Evolutionary conservation across 345 rosid species (phyloP), one percentile per base, ranked within the genome.

Genomic region (Citrus australasica): DNA sequence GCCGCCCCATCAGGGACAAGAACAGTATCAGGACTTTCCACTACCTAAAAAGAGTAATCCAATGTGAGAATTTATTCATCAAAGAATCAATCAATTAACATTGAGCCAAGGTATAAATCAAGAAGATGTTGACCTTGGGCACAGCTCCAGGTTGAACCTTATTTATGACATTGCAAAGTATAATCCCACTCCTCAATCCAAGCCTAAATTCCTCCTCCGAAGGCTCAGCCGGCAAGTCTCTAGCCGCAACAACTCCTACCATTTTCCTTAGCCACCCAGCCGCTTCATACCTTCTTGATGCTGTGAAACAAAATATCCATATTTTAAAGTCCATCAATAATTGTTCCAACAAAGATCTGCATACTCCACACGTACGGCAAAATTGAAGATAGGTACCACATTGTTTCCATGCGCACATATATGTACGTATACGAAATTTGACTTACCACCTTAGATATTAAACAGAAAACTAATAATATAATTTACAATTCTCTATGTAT

Each of bases 1-100:
- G 98, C 94, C 0, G 98, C 98, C 80, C 98, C 98, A 79, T 93
- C 94, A 3, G 96, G 91, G 35, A 93, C 86, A 60, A 85, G 87
- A 75, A 83, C 77, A 69, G 92, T 90, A 82, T 93, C 98, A 76
- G 98, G 93, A 83, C 92, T 87, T 86, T 92, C 98, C 75, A 93
- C 96, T 30, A 93, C 92, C 98, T 93, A 72, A 77, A 61, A 76
- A 17, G 64, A 74, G 65, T 14, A 51, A 69, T n/a, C 21, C 11
- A 63, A n/a, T 3, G 9, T 25, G 13, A 35, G 68, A 19, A 14
- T 61, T 22, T 53, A 6, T 61, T 53, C 1, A 22, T 7, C 17
- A 46, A 48, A 51, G 51, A n/a, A 48, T 32, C 5, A n/a, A 48
- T 32, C 5, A 27, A n/a, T 19, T 28, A 59, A 22, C 0, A 22